phyloP scores from a whole-genome alignment of 1,139 yeast genomes.

The Diutina mesorugosa region DNA sequence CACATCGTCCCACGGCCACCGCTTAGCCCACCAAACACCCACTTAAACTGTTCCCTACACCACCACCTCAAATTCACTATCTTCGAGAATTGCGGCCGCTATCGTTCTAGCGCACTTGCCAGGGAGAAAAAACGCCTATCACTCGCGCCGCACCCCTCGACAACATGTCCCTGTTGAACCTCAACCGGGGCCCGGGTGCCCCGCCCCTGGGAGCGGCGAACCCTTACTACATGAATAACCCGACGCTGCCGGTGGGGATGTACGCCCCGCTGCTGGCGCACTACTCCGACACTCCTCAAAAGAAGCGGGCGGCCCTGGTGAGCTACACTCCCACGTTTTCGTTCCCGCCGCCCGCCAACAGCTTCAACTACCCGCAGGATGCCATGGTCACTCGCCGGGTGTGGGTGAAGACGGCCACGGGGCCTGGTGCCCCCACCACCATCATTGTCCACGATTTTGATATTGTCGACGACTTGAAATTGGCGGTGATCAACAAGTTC shows the following conservation, averaged over 20 bases:
- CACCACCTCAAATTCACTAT: too few species aligned
- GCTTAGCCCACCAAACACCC: too few species aligned
- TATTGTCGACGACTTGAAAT: constrained; percentile 64
- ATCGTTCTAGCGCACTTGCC: background rate
- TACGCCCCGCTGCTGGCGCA: background rate
- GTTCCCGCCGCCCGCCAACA: background rate
- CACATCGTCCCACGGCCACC: too few species aligned
- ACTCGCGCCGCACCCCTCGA: background rate
- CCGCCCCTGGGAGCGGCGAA: background rate
- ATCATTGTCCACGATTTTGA: constrained; percentile 40
- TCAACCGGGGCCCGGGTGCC: background rate
- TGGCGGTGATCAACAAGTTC: constrained; percentile 43
- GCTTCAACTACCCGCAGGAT: background rate
- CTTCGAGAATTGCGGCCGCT: too few species aligned
- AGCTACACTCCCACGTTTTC: background rate
- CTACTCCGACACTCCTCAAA: background rate
- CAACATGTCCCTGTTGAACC: background rate
- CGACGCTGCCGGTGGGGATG: constrained; percentile 1
- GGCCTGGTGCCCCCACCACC: constrained; percentile 57
- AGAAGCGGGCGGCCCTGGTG: background rate
- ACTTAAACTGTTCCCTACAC: background rate
- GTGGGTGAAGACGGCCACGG: constrained; percentile 50
- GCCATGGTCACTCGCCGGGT: constrained; percentile 21
- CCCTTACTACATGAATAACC: background rate
- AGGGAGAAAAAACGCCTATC: background rate